These are phyloP conservation scores for Albatrellus ellisii DNA, from an alignment of 768 basidiomycete species.

Conservation along the genomic window DNA sequence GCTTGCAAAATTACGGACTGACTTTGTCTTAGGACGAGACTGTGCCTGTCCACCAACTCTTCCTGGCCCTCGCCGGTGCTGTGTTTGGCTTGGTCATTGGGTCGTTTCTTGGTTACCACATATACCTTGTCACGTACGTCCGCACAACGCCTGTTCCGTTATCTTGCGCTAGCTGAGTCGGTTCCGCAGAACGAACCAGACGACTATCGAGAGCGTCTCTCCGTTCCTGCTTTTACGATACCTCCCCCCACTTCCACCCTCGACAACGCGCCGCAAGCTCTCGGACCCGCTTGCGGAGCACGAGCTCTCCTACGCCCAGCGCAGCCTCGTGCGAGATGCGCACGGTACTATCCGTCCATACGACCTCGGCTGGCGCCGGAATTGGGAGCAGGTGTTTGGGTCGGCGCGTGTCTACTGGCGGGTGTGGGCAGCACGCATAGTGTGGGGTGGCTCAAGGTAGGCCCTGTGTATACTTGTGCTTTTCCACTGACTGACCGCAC, in stretches of 20 bases:
- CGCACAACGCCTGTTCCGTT: slow-evolving; percentile 6
- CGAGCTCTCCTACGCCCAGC: slow-evolving; percentile 52
- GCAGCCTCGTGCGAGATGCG: slow-evolving; percentile 49
- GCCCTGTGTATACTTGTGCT: slow-evolving; percentile 15
- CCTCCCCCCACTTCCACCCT: slow-evolving; percentile 49
- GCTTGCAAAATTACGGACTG: neutral
- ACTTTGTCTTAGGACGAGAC: slow-evolving; percentile 43
- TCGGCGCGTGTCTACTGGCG: slow-evolving; percentile 26
- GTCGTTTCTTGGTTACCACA: slow-evolving; percentile 63
- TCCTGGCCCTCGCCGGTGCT: slow-evolving; percentile 44
- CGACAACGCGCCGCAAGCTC: slow-evolving; percentile 20
- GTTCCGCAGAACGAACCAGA: slow-evolving; percentile 59
- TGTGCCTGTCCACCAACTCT: slow-evolving; percentile 60
- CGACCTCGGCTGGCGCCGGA: slow-evolving; percentile 60
- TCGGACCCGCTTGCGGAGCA: slow-evolving; percentile 64
- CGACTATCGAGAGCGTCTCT: slow-evolving; percentile 67
- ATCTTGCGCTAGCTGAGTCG: neutral
- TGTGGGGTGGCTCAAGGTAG: slow-evolving; percentile 55
- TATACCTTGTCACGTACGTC: slow-evolving; percentile 63
- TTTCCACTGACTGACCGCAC: neutral
- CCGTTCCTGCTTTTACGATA: slow-evolving; percentile 64
- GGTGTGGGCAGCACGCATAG: slow-evolving; percentile 39
- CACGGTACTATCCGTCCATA: slow-evolving; percentile 51
- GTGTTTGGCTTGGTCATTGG: slow-evolving; percentile 56
- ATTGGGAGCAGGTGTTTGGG: slow-evolving; percentile 59